A percentile compares a stretch with the other conserved stretches of the same genome.
These are phyloP conservation scores for Apophysomyces trapeziformis DNA, from an alignment of 371 early-diverging fungal species.

Conservation along the genomic window DNA sequence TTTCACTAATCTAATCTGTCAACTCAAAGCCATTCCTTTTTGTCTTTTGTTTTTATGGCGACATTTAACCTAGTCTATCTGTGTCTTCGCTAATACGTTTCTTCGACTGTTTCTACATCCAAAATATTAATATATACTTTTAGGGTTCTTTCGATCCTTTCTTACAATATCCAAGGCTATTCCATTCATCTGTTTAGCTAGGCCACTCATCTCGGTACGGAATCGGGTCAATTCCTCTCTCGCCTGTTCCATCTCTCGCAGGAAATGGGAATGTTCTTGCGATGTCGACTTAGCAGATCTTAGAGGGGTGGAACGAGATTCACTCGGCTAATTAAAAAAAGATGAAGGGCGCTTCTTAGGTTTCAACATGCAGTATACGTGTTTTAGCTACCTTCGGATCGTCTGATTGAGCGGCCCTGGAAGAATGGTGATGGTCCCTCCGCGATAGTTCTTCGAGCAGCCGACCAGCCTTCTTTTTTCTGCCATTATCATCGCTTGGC, in stretches of 20 bases:
- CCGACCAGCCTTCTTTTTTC: background rate
- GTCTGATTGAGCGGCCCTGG: background rate
- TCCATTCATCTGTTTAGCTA: constrained; percentile 62
- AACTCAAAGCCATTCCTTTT: background rate
- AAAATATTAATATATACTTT: background rate
- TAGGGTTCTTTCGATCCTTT: background rate
- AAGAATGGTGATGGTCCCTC: background rate
- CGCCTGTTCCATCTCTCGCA: constrained; percentile 49
- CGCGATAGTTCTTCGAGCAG: background rate
- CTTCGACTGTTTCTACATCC: constrained; percentile 36
- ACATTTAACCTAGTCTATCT: constrained; percentile 15
- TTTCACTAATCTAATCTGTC: constrained; percentile 25
- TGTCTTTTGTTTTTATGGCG: background rate
- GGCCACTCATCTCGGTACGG: constrained; percentile 56
- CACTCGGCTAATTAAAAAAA: constrained; percentile 13
- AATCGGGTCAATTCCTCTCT: constrained; percentile 57
- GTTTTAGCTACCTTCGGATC: background rate
- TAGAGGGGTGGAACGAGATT: constrained; percentile 25
- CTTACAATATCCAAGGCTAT: constrained; percentile 59
- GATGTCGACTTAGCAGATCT: constrained; percentile 4
- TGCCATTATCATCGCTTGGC: background rate
- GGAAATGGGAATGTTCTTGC: constrained; percentile 28
- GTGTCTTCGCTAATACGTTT: constrained; percentile 41
- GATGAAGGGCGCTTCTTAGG: background rate
- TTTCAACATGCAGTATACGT: background rate